A percentile compares a stretch with the other conserved stretches of the same genome.
Evolutionary conservation across 768 basidiomycete genomes (phyloP).

Genomic region (Galerina marginata): DNA sequence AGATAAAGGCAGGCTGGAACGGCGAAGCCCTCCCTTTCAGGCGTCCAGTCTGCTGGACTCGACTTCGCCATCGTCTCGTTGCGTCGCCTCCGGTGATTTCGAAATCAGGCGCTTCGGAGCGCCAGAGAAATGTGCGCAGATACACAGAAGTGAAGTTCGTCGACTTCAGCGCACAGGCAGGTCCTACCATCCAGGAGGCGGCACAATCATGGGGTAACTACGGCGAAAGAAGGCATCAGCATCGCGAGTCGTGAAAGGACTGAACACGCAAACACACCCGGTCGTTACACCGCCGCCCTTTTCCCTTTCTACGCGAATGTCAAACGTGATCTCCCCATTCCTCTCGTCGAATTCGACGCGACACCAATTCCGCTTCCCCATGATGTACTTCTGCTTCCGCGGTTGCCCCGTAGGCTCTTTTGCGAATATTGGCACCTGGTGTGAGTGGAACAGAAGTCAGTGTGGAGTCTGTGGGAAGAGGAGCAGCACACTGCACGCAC

Average conservation of each 20-base stretch:
- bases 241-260: neutral
- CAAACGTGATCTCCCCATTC: constrained; percentile 75
- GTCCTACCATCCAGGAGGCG: constrained; percentile 41
- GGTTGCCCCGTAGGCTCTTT: constrained; percentile 76
- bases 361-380: constrained; percentile 92
- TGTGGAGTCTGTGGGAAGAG: neutral
- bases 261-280: constrained; percentile 55
- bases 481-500: constrained; percentile 38
- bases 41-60: no score
- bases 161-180: neutral
- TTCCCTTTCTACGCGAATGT: constrained; percentile 84
- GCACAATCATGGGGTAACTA: constrained; percentile 52
- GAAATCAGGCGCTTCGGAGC: no score
- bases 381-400: constrained; percentile 82
- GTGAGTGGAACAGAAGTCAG: neutral
- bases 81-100: no score
- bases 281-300: constrained; percentile 85
- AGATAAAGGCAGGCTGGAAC: no score
- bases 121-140: no score
- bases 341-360: constrained; percentile 61
- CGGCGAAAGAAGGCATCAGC: constrained; percentile 1
- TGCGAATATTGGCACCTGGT: constrained; percentile 75
- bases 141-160: no score
- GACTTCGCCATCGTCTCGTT: no score
- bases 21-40: no score